Evolutionary conservation across 345 rosid species (phyloP).

Genomic region (Moricandia arvensis): DNA sequence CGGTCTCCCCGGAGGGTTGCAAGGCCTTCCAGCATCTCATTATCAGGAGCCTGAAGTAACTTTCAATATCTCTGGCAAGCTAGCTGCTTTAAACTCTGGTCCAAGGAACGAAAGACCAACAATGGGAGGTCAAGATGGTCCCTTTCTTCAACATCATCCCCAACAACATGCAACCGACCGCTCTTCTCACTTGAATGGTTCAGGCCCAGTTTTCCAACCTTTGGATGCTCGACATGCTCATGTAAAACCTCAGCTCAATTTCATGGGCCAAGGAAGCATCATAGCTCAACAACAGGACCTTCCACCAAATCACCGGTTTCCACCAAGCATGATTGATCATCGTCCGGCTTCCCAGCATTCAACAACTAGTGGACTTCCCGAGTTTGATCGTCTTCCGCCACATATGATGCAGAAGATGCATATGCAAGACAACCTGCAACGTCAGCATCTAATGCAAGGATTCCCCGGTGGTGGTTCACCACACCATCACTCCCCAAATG

Average conservation of each 20-base stretch:
- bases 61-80: slow-evolving; percentile 54
- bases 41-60: slow-evolving; percentile 52
- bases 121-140: slow-evolving; percentile 53
- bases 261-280: slow-evolving; percentile 50
- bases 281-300: slow-evolving; percentile 49
- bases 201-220: slow-evolving; percentile 49
- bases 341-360: slow-evolving; percentile 66
- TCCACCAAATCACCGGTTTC: slow-evolving; percentile 52
- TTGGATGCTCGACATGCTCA: slow-evolving; percentile 62
- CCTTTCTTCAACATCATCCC: slow-evolving; percentile 45
- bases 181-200: slow-evolving; percentile 56
- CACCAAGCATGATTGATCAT: slow-evolving; percentile 47
- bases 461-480: slow-evolving; percentile 52
- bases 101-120: slow-evolving; percentile 54
- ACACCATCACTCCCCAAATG: slow-evolving; percentile 44
- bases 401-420: slow-evolving; percentile 74
- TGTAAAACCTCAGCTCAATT: slow-evolving; percentile 58
- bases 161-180: slow-evolving; percentile 51
- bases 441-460: slow-evolving; percentile 54
- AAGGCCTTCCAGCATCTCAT: slow-evolving; percentile 44
- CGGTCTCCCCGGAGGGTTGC: slow-evolving; percentile 43
- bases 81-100: slow-evolving; percentile 55
- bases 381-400: slow-evolving; percentile 62
- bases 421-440: slow-evolving; percentile 55
- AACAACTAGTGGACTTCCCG: slow-evolving; percentile 43